Percentiles rank a stretch among this genome's conserved stretches.
These are phyloP conservation scores for Salix arbutifolia DNA, from an alignment of 345 rosid species.

Conservation along the genomic window DNA sequence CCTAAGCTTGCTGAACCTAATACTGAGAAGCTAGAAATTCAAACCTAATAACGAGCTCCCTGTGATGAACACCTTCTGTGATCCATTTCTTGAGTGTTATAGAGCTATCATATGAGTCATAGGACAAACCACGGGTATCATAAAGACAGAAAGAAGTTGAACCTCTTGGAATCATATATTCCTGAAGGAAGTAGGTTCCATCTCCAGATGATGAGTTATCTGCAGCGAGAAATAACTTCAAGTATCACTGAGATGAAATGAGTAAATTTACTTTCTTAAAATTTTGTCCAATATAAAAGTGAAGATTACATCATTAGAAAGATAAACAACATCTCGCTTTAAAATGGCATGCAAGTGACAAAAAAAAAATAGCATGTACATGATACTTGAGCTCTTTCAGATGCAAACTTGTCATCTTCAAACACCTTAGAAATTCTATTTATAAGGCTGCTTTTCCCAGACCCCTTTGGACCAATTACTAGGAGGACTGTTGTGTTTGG, in stretches of 20 bases:
- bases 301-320: background rate
- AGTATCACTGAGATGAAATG: background rate
- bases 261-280: background rate
- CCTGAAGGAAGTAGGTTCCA: conserved; percentile 72
- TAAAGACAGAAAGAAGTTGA: conserved; percentile 63
- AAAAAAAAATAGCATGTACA: conserved; percentile 34
- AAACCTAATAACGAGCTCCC: conserved; percentile 57
- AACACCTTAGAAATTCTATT: conserved; percentile 64
- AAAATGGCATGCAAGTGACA: background rate
- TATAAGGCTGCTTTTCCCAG: conserved; percentile 83
- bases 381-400: conserved; percentile 80
- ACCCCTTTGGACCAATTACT: conserved; percentile 71
- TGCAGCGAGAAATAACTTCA: conserved; percentile 9
- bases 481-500: conserved; percentile 57
- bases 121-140: conserved; percentile 59
- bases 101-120: conserved; percentile 33
- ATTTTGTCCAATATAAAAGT: background rate
- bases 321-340: background rate
- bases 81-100: conserved; percentile 57
- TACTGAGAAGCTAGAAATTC: conserved; percentile 7
- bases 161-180: conserved; percentile 61
- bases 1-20: background rate
- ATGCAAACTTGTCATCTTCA: conserved; percentile 50
- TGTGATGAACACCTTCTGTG: conserved; percentile 53
- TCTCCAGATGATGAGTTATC: conserved; percentile 45